Evolutionary conservation across 2,329 filamentous ascomycete genomes (phyloP).

Genomic region (Blastomyces gilchristii): DNA sequence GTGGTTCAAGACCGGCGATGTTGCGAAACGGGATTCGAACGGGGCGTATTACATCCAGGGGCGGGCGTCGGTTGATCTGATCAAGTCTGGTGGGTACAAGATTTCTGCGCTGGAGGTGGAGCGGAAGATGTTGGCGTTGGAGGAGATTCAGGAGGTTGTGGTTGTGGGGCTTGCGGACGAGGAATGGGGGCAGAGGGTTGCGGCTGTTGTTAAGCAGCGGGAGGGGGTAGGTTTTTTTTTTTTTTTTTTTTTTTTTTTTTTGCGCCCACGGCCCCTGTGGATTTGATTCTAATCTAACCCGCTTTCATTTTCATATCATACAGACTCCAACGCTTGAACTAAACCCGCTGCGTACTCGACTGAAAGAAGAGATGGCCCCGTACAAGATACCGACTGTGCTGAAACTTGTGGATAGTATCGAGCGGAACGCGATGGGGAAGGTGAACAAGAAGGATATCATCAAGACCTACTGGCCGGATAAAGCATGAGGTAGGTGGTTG

Average conservation of each 20-base stretch:
- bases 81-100: slow-evolving; percentile 49
- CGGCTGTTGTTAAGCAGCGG: slow-evolving; percentile 40
- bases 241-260: background rate
- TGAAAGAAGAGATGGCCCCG: slow-evolving; percentile 62
- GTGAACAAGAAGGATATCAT: slow-evolving; percentile 35
- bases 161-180: slow-evolving; percentile 45
- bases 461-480: slow-evolving; percentile 28
- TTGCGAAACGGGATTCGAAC: slow-evolving; percentile 27
- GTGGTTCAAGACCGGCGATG: slow-evolving; percentile 43
- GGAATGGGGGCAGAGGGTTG: slow-evolving; percentile 47
- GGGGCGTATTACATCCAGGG: slow-evolving; percentile 45
- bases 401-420: slow-evolving; percentile 67
- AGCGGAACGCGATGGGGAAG: slow-evolving; percentile 94
- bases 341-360: slow-evolving; percentile 25
- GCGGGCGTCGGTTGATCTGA: slow-evolving; percentile 43
- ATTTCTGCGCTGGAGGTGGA: slow-evolving; percentile 47
- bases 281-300: background rate
- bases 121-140: slow-evolving; percentile 41
- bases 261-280: background rate
- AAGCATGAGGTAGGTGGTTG: background rate
- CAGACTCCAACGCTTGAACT: slow-evolving; percentile 21
- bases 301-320: background rate
- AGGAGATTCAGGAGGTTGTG: slow-evolving; percentile 42
- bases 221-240: slow-evolving; percentile 22
- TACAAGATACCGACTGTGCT: slow-evolving; percentile 94